Conservation (phyloP, 2,329 filamentous ascomycete species). For the Trichoderma harzianum region DNA sequence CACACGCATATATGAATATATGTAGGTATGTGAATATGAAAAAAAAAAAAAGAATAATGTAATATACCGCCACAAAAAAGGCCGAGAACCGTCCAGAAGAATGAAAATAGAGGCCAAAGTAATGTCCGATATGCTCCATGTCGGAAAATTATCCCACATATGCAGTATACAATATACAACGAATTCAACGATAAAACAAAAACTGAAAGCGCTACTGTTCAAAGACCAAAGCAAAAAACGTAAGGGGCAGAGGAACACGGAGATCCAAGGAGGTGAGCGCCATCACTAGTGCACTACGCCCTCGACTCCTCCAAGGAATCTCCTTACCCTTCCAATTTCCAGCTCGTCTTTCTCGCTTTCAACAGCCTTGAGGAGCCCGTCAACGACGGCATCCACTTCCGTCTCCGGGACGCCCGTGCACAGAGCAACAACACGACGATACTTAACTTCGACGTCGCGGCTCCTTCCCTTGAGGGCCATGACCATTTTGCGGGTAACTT, state of each 20-base stretch:
- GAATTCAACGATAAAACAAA: background rate
- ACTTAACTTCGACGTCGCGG: slow-evolving; percentile 80
- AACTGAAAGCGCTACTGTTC: background rate
- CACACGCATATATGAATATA: background rate
- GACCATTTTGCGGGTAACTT: slow-evolving; percentile 63
- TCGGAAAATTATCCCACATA: background rate
- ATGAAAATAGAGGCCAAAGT: background rate
- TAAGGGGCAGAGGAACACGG: no score
- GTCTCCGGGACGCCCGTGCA: slow-evolving; percentile 78
- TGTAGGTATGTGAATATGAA: background rate
- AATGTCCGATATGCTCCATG: background rate
- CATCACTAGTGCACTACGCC: slow-evolving; percentile 47
- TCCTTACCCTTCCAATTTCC: slow-evolving; percentile 71
- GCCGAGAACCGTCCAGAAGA: background rate
- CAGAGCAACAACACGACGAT: slow-evolving; percentile 80
- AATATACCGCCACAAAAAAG: background rate
- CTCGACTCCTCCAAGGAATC: slow-evolving; percentile 78
- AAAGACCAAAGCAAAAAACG: background rate
- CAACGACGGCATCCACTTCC: slow-evolving; percentile 76
- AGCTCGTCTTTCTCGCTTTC: slow-evolving; percentile 79
- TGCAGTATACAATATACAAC: background rate
- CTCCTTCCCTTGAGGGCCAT: slow-evolving; percentile 72
- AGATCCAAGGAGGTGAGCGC: background rate
- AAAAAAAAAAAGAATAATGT: background rate
- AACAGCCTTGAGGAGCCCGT: slow-evolving; percentile 77